Evolutionary conservation across 108 stramenopile genomes (phyloP).

Genomic region (Fragilariopsis cylindrus): DNA sequence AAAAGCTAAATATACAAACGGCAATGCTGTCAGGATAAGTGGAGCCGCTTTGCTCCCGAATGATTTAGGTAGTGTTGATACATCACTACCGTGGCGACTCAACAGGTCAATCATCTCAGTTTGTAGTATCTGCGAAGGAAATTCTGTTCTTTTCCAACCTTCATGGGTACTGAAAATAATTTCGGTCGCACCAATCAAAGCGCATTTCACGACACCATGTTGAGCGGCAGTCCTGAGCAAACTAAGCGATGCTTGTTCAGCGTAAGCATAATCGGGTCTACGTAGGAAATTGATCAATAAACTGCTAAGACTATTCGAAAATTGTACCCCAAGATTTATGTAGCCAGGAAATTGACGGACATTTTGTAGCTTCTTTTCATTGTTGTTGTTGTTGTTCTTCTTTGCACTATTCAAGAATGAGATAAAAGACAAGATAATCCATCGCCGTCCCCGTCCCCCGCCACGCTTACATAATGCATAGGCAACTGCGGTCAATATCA

Average conservation of each 20-base stretch:
- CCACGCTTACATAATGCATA: not conserved
- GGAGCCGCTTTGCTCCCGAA: conserved; percentile 46
- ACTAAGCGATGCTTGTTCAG: conserved; percentile 33
- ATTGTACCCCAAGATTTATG: not conserved
- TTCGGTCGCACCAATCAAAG: conserved; percentile 29
- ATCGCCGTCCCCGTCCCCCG: not conserved
- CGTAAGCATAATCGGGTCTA: conserved; percentile 22
- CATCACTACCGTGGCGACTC: conserved; percentile 44
- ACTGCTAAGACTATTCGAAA: not conserved
- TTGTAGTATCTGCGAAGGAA: conserved; percentile 51
- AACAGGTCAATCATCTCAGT: conserved; percentile 57
- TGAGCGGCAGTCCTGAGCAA: conserved; percentile 33
- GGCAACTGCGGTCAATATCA: conserved; percentile 1
- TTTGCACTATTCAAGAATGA: not conserved
- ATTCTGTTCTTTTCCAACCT: conserved; percentile 58
- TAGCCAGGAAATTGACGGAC: not conserved
- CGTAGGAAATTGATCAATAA: not conserved
- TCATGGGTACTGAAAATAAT: conserved; percentile 23
- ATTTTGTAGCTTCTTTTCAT: not conserved
- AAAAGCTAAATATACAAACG: conserved; percentile 81
- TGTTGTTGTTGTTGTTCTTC: not conserved
- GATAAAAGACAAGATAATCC: not conserved
- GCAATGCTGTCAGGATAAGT: conserved; percentile 61
- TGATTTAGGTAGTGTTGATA: conserved; percentile 64
- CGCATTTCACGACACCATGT: conserved; percentile 32